Percentiles rank a stretch among this genome's conserved stretches.
Evolutionary conservation across 2,329 filamentous ascomycete genomes (phyloP).

Genomic region (Penicillium sp.): DNA sequence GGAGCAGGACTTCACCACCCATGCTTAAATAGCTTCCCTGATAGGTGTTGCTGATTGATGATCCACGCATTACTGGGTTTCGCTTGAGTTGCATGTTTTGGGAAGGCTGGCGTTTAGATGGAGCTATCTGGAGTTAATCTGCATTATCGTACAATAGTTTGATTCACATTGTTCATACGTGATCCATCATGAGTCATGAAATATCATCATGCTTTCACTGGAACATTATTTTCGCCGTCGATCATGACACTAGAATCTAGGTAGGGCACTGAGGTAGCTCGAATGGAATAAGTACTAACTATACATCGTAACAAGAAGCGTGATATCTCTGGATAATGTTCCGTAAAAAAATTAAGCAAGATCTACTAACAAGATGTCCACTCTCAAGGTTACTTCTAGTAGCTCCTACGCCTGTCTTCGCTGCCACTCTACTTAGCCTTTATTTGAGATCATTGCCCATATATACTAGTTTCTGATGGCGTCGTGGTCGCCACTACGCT

Average conservation of each 20-base stretch:
- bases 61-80: slow-evolving; percentile 21
- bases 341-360: not conserved
- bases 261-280: not conserved
- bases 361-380: not conserved
- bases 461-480: too few relatives aligned
- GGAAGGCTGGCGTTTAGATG: slow-evolving; percentile 17
- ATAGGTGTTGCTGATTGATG: slow-evolving; percentile 6
- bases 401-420: too few relatives aligned
- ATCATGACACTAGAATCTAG: not conserved
- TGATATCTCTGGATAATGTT: not conserved
- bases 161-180: slow-evolving; percentile 1
- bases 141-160: slow-evolving; percentile 7
- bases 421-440: not conserved
- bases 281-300: not conserved
- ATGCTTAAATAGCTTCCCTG: slow-evolving; percentile 39
- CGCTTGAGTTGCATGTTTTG: slow-evolving; percentile 22
- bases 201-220: slow-evolving; percentile 4
- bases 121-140: not conserved
- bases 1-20: slow-evolving; percentile 89
- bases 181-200: slow-evolving; percentile 12
- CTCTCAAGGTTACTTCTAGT: not conserved
- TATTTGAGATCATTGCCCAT: too few relatives aligned
- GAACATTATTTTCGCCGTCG: not conserved
- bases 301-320: not conserved
- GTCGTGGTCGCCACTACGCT: too few relatives aligned